Percentiles rank a stretch among this genome's conserved stretches.
These are phyloP conservation scores for Arachnopeziza araneosa DNA, from an alignment of 2,329 filamentous ascomycete genomes.

Conservation along the genomic window DNA sequence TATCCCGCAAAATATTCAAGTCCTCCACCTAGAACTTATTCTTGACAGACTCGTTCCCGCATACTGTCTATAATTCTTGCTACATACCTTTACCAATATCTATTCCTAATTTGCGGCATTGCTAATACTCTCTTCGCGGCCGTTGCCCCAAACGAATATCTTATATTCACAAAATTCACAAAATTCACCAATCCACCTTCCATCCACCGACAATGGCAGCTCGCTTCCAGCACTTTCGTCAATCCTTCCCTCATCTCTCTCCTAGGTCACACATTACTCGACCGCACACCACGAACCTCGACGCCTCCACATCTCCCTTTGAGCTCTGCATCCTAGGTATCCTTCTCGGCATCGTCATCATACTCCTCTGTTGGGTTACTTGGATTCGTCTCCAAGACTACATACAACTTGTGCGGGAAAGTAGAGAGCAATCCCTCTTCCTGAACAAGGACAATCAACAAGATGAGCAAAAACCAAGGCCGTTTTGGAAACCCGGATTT, in stretches of 20 bases:
- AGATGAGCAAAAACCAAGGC: not conserved
- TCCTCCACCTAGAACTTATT: too few species aligned
- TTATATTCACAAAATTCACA: not conserved
- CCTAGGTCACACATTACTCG: not conserved
- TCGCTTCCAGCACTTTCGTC: not conserved
- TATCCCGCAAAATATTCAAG: too few species aligned
- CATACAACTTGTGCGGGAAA: conserved; percentile 3
- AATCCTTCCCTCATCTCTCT: not conserved
- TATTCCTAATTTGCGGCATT: not conserved
- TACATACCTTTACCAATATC: not conserved
- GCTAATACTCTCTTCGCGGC: not conserved
- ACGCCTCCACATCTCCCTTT: conserved; percentile 7
- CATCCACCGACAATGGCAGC: not conserved
- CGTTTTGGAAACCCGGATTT: too few species aligned
- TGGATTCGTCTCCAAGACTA: conserved; percentile 9
- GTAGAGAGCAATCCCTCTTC: not conserved
- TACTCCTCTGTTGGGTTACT: conserved; percentile 9
- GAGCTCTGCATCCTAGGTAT: conserved; percentile 6
- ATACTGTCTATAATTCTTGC: too few species aligned
- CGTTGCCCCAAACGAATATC: not conserved
- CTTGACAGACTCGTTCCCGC: too few species aligned
- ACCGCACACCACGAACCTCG: not conserved
- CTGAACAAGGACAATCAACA: not conserved
- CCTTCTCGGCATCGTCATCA: conserved; percentile 6
- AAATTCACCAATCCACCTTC: not conserved